Percentiles rank a stretch among this genome's conserved stretches.
phyloP scores from a whole-genome alignment of 768 basidiomycete genomes.

The Macrolepiota albuminosa region DNA sequence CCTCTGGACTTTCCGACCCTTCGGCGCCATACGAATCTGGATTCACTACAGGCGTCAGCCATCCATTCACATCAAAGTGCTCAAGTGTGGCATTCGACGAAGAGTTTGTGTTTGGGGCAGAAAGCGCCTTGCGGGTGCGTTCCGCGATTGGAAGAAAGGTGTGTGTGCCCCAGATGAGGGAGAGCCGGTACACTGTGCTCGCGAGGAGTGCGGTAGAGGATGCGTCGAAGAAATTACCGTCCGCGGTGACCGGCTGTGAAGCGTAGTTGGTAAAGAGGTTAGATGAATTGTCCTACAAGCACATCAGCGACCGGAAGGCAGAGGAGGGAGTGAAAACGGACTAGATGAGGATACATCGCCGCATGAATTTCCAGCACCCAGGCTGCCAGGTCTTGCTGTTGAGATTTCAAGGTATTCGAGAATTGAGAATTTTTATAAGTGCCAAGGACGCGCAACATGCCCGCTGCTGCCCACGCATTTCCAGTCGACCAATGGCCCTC shows the following conservation, averaged over 20 bases:
- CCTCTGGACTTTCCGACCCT: constrained; percentile 64
- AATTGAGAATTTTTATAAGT: constrained; percentile 66
- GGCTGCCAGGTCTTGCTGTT: constrained; percentile 52
- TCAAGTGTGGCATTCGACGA: constrained; percentile 20
- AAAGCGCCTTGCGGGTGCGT: constrained; percentile 38
- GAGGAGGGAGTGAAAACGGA: constrained; percentile 27
- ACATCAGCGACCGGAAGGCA: background rate
- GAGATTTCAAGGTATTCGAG: constrained; percentile 36
- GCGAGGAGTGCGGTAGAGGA: constrained; percentile 74
- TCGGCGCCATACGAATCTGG: constrained; percentile 48
- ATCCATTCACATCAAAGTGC: constrained; percentile 57
- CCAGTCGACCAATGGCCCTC: constrained; percentile 81
- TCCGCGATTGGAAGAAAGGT: constrained; percentile 56
- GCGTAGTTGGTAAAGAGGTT: constrained; percentile 72
- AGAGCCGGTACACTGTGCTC: constrained; percentile 68
- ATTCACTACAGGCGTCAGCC: constrained; percentile 73
- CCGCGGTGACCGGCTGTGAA: constrained; percentile 33
- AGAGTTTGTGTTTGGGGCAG: constrained; percentile 14
- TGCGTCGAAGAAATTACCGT: constrained; percentile 64
- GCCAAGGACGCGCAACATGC: constrained; percentile 77
- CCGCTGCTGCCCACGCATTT: constrained; percentile 87
- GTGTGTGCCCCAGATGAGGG: constrained; percentile 46
- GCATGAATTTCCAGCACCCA: constrained; percentile 73
- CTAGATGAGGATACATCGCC: constrained; percentile 62
- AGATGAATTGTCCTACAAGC: constrained; percentile 32